Evolutionary conservation across 2,329 filamentous ascomycete species (phyloP), one percentile per base, ranked within the genome.

Genomic region (Ophiosphaerella korrae): DNA sequence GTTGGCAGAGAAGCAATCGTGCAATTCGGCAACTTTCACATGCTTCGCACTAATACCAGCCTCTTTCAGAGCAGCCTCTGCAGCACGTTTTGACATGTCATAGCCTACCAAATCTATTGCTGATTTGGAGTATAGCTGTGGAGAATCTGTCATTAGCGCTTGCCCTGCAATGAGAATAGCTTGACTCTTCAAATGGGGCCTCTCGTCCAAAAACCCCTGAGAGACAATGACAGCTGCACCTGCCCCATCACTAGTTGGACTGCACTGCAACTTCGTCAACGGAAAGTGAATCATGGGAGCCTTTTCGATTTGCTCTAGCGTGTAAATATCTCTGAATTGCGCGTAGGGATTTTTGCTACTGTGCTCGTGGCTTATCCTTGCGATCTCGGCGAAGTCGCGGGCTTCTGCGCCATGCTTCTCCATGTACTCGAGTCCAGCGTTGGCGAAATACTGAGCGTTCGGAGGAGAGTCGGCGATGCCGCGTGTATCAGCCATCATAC

Each of bases 1-100:
- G 71, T 97, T 97, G 16, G 92, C 87, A 12, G 88, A 92, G 82
- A 97, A 97, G 78, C 93, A 97, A 77, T 97, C 93, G 75, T 97
- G 93, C 52, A 97, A 78, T 78, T 97, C 93, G 64, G 90, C 90
- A 12, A 97, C 88, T 68, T 88, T 87, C 53, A 93, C 82, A 64
- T 96, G 89, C 36, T 78, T 76, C 0, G 88, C 77, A 6, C 76
- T 78, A 2, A 86, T 82, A 31, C 83, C 82, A 0, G 91, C 91
- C 76, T 97, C 89, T 39, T 78, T 80, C 62, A 88, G 78, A 14
- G 93, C 93, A 1, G 79, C 78, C 53, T 80, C 75, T 8, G 84
- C 86, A 1, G 93, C 93, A 52, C 80, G 78, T 67, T 85, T 81
- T 9, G 86, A 88, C 93, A 97, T 97, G 57, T 88, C 88, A 71